Evolutionary conservation across 257 asterid species (phyloP), one percentile per base, ranked within the genome.

Genomic region (Striga asiatica): DNA sequence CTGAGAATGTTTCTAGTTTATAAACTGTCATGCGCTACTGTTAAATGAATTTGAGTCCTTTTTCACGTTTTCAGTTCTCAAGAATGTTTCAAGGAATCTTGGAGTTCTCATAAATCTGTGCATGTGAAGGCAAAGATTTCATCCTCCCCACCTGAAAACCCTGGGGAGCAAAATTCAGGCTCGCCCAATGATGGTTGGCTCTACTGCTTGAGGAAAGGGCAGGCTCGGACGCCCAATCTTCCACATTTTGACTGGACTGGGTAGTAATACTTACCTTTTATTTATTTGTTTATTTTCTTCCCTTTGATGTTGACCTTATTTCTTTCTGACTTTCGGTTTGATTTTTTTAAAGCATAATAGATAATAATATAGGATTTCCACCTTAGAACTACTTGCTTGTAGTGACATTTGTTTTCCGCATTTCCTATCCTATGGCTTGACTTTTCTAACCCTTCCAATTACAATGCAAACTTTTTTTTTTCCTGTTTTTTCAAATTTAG

Each of bases 241-340:
- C 97, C 99, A 21, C 74, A 84, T 65, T 88, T 84, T 63, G 97
- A 92, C 72, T 92, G 95, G 97, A 82, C 94, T 9, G 91, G 95
- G 99, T 92, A 88, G 54, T 51, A 16, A 16, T 41, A 50, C 14
- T 22, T 37, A 8, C 16, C 16, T 62, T 14, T 41, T 41, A n/a
- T 41, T 1, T 41, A 5, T 29, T 31, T 32, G n/a, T 56, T 62
- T 20, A 12, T 6, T 52, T 28, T 46, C 38, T 39, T 14, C 16
- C 16, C 7, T 53, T 19, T 9, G 7, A 55, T 22, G 25, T 41
- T 13, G 62, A 61, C 10, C 18, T 23, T 28, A 3, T 34, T 48
- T 19, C 31, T 31, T 27, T 28, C 8, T 27, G 12, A 35, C 20
- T 46, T 48, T 11, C 14, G 6, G 8, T 23, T 39, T 42, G 51